Evolutionary conservation across 2,329 filamentous ascomycete genomes (phyloP).

Genomic region (Colletotrichum tofieldiae): DNA sequence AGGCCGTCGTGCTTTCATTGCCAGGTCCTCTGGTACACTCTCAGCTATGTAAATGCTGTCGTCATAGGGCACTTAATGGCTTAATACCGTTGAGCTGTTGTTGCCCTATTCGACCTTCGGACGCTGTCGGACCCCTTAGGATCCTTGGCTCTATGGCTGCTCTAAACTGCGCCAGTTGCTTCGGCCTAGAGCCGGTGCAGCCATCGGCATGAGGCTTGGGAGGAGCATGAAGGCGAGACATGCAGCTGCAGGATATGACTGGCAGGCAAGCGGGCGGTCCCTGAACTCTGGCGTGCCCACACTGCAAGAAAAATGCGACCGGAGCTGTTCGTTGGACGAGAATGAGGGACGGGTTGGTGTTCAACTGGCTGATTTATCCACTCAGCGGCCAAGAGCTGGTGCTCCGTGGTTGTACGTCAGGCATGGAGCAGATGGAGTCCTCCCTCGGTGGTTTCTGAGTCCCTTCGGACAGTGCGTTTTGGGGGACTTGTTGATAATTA

Average conservation of each 20-base stretch:
- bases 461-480: constrained; percentile 2
- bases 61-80: constrained; percentile 16
- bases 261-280: constrained; percentile 27
- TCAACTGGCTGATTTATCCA: not conserved
- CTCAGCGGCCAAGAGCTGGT: constrained; percentile 3
- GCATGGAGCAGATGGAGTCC: not conserved
- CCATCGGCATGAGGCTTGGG: constrained; percentile 32
- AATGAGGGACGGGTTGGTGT: not conserved
- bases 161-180: constrained; percentile 11
- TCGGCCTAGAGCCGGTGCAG: constrained; percentile 32
- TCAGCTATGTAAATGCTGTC: constrained; percentile 2
- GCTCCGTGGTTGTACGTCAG: constrained; percentile 3
- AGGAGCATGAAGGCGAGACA: constrained; percentile 34
- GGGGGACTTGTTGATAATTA: constrained; percentile 12
- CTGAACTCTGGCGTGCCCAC: constrained; percentile 19
- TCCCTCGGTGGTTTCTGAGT: constrained; percentile 8
- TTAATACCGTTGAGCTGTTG: not conserved
- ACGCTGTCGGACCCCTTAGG: not conserved
- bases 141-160: not conserved
- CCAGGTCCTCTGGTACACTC: constrained; percentile 8
- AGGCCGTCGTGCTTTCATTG: constrained; percentile 15
- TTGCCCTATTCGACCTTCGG: not conserved
- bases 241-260: constrained; percentile 36
- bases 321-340: constrained; percentile 13
- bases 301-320: constrained; percentile 33